Conservation (phyloP, 2,329 filamentous ascomycete genomes). For the Tolypocladium album region DNA sequence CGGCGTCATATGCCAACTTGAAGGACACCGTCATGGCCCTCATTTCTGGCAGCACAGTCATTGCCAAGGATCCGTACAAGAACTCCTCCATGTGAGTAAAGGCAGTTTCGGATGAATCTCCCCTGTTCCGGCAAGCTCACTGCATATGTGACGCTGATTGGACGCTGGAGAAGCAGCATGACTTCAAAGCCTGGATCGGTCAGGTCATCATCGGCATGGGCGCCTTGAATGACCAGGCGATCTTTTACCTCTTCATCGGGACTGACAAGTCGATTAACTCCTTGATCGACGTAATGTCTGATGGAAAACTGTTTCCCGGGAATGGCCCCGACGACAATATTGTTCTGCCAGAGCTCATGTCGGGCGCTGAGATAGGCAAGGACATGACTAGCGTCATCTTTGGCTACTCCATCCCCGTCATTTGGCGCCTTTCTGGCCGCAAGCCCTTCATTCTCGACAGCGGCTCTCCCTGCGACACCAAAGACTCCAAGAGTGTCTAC, state of each 20-base stretch:
- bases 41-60: neutral
- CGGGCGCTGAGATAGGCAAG: neutral
- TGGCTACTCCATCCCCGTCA: neutral
- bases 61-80: neutral
- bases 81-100: neutral
- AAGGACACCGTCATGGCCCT: neutral
- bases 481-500: neutral
- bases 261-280: neutral
- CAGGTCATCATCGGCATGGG: neutral
- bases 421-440: neutral
- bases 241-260: neutral
- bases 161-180: neutral
- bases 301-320: neutral
- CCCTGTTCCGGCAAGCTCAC: neutral
- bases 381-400: neutral
- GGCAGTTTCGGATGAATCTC: neutral
- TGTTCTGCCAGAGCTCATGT: neutral
- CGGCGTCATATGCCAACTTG: neutral
- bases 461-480: neutral
- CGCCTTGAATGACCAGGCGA: neutral
- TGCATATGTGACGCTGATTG: neutral
- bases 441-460: neutral
- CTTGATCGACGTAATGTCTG: neutral
- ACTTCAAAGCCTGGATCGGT: neutral
- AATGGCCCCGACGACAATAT: neutral